Percentiles rank a stretch among this genome's conserved stretches.
phyloP scores from a whole-genome alignment of 495 filamentous ascomycete genomes.

The Penicillium cinerascens region DNA sequence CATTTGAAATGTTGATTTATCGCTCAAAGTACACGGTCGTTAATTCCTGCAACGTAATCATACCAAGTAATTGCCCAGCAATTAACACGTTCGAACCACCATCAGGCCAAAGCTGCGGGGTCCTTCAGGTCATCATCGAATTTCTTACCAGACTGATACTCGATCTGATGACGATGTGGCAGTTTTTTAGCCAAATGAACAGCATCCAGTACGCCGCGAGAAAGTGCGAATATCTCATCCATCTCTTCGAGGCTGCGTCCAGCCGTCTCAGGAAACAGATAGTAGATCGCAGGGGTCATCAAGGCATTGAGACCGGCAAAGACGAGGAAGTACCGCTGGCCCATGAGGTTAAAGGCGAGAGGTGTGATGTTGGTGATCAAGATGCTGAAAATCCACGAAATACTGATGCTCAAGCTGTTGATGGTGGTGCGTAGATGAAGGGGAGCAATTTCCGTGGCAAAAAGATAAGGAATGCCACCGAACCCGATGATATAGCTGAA shows the following conservation, averaged over 20 bases:
- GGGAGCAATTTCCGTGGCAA: constrained; percentile 51
- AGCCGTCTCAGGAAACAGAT: constrained; percentile 58
- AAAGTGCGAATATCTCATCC: constrained; percentile 44
- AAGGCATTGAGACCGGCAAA: constrained; percentile 49
- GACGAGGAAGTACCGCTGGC: constrained; percentile 20
- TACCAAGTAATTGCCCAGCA: not conserved
- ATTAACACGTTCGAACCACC: not conserved
- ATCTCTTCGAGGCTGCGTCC: constrained; percentile 50
- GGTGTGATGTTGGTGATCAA: constrained; percentile 20
- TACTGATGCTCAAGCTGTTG: constrained; percentile 45
- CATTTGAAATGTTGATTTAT: not conserved
- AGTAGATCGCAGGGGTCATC: constrained; percentile 58
- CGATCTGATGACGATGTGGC: constrained; percentile 4
- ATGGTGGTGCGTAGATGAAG: constrained; percentile 46
- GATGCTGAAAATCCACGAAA: constrained; percentile 42
- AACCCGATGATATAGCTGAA: constrained; percentile 53
- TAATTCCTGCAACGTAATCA: not conserved
- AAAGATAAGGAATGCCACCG: constrained; percentile 52
- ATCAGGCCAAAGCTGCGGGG: not conserved
- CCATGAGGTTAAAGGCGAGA: constrained; percentile 19
- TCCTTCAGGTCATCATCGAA: constrained; percentile 4
- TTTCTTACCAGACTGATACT: constrained; percentile 7
- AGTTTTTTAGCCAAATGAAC: constrained; percentile 15
- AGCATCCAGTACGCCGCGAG: constrained; percentile 11
- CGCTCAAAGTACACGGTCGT: not conserved